These are phyloP conservation scores for Wickerhamomyces strasburgensis DNA, from an alignment of 805 yeast species.

Conservation along the genomic window DNA sequence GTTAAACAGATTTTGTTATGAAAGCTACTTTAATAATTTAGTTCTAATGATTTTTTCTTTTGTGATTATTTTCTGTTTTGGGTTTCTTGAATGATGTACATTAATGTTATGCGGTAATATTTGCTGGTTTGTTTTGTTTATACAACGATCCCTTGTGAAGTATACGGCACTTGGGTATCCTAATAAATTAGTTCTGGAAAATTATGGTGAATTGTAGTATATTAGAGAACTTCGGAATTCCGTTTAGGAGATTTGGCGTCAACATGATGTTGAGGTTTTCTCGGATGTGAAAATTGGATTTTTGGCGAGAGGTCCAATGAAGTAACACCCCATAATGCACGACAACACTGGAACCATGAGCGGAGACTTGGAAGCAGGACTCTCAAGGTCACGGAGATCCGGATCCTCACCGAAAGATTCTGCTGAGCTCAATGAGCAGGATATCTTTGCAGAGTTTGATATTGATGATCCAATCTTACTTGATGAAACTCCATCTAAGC, in stretches of 20 bases:
- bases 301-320: too few relatives aligned
- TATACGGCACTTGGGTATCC: neutral
- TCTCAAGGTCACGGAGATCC: neutral
- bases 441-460: conserved; percentile 8
- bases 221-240: neutral
- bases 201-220: neutral
- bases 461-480: conserved; percentile 6
- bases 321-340: too few relatives aligned
- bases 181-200: neutral
- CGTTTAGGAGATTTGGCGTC: neutral
- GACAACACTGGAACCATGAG: neutral
- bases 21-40: conserved; percentile 1
- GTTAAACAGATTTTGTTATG: conserved; percentile 40
- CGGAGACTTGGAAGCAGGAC: neutral
- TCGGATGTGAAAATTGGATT: neutral
- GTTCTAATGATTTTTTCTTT: conserved; percentile 2
- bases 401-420: neutral
- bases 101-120: too few relatives aligned
- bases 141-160: neutral
- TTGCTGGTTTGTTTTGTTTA: neutral
- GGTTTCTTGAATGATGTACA: conserved; percentile 1
- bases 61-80: conserved; percentile 1
- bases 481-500: neutral
- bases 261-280: neutral
- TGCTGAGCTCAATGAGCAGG: neutral